Evolutionary conservation across 805 yeast genomes (phyloP), one percentile per base, ranked within the genome.

Genomic region (Kodamaea hsintzibuensis): DNA sequence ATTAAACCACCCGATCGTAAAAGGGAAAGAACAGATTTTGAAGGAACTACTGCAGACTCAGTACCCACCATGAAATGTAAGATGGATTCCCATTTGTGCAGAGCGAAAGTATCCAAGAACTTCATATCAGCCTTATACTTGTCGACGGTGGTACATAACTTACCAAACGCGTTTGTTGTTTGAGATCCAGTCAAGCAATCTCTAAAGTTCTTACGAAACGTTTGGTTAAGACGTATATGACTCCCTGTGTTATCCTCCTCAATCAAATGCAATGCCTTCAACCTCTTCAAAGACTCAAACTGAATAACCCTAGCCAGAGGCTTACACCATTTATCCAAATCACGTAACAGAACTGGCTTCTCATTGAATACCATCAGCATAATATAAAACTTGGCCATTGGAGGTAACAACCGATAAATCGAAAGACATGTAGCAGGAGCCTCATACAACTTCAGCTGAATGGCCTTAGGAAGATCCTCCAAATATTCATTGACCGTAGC

Each of bases 61-160:
- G 98, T 90, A 1, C 98, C 97, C 44, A 95, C 99, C 98, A 95
- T 93, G 73, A 87, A 95, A 76, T 95, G 98, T 62, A 95, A 76
- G 60, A 95, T 93, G 7, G 90, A 83, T 67, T 95, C 99, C 99
- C 99, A 95, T 65, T 88, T 91, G 46, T 80, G 82, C 6, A 91
- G 81, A 12, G 97, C 96, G 70, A 91, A 92, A 40, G 77, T 76
- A 60, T 90, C 96, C 47, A 93, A 74, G 62, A 86, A 87, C 38
- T 78, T 80, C n/a, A 84, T 70, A 47, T 82, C 84, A 3, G 88
- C 87, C 30, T 73, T 73, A 52, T 82, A 80, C 45, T 82, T 80
- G 56, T 84, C 85, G 7, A 77, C 76, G 39, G 79, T 56, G 17
- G 81, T 81, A 51, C 84, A 80, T 37, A 89, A 79, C 45, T 82